Percentiles rank a stretch among this genome's conserved stretches.
Evolutionary conservation across 345 rosid genomes (phyloP).

Genomic region (Salix arbutifolia): DNA sequence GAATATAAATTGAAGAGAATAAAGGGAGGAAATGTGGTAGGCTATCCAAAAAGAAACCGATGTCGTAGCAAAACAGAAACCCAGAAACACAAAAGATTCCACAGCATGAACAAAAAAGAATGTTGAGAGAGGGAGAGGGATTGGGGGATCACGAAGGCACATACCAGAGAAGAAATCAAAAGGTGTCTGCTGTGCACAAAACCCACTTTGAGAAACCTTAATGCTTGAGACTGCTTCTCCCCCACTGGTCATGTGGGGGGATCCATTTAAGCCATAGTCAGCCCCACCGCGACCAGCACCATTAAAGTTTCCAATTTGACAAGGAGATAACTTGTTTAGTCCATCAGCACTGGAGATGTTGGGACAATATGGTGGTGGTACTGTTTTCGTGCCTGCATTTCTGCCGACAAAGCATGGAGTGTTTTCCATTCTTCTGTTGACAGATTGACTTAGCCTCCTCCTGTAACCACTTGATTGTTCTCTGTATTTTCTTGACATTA

Average conservation of each 20-base stretch:
- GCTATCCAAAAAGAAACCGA: constrained; percentile 8
- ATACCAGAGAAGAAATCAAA: constrained; percentile 36
- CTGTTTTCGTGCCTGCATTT: constrained; percentile 18
- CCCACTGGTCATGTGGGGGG: constrained; percentile 18
- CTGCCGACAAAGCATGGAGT: constrained; percentile 25
- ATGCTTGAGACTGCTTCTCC: constrained; percentile 22
- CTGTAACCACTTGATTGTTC: constrained; percentile 78
- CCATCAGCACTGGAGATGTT: constrained; percentile 16
- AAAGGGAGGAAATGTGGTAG: not conserved
- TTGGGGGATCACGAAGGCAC: not conserved
- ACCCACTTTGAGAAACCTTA: constrained; percentile 18
- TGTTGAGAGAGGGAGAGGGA: not conserved
- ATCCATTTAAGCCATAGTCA: constrained; percentile 18
- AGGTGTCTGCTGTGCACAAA: constrained; percentile 29
- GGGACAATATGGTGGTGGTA: constrained; percentile 20
- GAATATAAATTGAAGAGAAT: not conserved
- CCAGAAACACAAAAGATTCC: constrained; percentile 2
- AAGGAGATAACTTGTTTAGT: constrained; percentile 10
- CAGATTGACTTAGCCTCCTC: constrained; percentile 51
- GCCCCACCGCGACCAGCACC: constrained; percentile 19
- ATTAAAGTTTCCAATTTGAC: constrained; percentile 26
- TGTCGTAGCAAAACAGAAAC: constrained; percentile 22
- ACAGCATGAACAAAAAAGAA: not conserved
- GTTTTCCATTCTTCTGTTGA: constrained; percentile 31
- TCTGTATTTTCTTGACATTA: constrained; percentile 93